These are phyloP conservation scores for Metschnikowia bowlesiae DNA, from an alignment of 805 yeast species.

Conservation along the genomic window DNA sequence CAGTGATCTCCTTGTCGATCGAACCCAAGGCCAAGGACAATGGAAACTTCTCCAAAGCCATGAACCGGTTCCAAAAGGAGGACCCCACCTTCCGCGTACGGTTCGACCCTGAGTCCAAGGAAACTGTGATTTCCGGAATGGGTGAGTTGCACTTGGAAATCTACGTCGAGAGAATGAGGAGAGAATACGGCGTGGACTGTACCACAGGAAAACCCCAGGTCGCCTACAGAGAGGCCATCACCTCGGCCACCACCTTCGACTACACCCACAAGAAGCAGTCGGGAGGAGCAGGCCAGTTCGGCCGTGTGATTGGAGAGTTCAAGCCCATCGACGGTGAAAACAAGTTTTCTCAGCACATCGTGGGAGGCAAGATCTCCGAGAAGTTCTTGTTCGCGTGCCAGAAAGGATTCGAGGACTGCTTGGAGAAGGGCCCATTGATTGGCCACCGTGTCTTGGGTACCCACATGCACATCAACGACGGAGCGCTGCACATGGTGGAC, in stretches of 20 bases:
- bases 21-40: conserved; percentile 85
- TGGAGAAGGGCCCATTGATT: conserved; percentile 93
- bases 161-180: conserved; percentile 95
- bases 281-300: conserved; percentile 99
- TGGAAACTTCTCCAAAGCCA: conserved; percentile 88
- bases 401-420: conserved; percentile 91
- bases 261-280: conserved; percentile 96
- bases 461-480: conserved; percentile 91
- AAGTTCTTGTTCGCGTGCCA: conserved; percentile 91
- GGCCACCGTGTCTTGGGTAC: conserved; percentile 94
- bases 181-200: conserved; percentile 96
- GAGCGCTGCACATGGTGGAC: conserved; percentile 96
- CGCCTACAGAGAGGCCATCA: conserved; percentile 91
- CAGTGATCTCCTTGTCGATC: conserved; percentile 91
- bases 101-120: conserved; percentile 86
- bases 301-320: conserved; percentile 87
- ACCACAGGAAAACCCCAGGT: conserved; percentile 97
- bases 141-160: conserved; percentile 97
- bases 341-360: conserved; percentile 77
- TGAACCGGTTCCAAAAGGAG: conserved; percentile 96
- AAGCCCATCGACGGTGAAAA: conserved; percentile 63
- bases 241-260: conserved; percentile 71
- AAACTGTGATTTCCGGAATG: conserved; percentile 95
- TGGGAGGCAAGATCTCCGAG: conserved; percentile 96
- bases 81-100: conserved; percentile 97